phyloP scores from a whole-genome alignment of 208 protist genomes.

The Crithidia bombi region DNA sequence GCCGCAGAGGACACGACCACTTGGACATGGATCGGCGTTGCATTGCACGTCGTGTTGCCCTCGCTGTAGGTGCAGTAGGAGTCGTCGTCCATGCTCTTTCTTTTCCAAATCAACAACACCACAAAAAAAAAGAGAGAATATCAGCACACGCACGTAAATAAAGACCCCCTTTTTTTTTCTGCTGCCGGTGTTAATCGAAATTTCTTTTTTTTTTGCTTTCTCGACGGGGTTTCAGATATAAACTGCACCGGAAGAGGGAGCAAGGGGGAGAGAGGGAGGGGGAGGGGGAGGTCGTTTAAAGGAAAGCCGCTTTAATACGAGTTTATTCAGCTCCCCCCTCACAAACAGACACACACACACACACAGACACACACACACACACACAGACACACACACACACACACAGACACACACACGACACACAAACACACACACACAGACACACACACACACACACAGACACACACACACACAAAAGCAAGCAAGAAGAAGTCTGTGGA shows the following conservation, averaged over 20 bases:
- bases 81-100: slow-evolving; percentile 4
- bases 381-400: not conserved
- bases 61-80: slow-evolving; percentile 12
- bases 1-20: not conserved
- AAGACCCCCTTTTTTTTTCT: not conserved
- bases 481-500: slow-evolving; percentile 8
- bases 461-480: not conserved
- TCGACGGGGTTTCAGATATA: not conserved
- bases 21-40: not conserved
- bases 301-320: no score
- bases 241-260: not conserved
- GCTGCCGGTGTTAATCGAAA: not conserved
- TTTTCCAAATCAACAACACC: not conserved
- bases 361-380: no score
- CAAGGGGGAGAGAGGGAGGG: not conserved
- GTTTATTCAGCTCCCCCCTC: no score
- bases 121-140: slow-evolving; percentile 7
- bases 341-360: no score
- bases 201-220: not conserved
- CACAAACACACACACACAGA: not conserved
- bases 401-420: slow-evolving; percentile 4
- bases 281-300: no score
- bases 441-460: slow-evolving; percentile 7
- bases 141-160: not conserved
- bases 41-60: not conserved